These are phyloP conservation scores for Pseudonectria buxi DNA, from an alignment of 2,329 filamentous ascomycete genomes.

Conservation along the genomic window DNA sequence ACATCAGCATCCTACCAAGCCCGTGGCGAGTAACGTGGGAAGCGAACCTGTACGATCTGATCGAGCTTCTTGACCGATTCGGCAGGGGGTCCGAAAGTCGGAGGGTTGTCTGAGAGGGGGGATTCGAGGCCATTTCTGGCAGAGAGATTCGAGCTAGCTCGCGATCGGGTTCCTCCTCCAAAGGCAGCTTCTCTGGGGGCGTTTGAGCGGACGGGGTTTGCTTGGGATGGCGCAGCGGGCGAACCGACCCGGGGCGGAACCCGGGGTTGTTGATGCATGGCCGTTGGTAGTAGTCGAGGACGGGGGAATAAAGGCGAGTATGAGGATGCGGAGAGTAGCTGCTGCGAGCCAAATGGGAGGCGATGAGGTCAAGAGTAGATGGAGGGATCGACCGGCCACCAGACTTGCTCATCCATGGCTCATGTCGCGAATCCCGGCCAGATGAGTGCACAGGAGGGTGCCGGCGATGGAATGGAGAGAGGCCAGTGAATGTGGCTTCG, in stretches of 20 bases:
- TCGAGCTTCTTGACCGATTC: slow-evolving; percentile 76
- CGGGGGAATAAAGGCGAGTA: slow-evolving; percentile 1
- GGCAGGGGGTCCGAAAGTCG: slow-evolving; percentile 45
- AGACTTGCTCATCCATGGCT: slow-evolving; percentile 30
- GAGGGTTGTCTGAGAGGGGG: slow-evolving; percentile 40
- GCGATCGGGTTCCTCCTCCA: slow-evolving; percentile 30
- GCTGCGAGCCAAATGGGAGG: too few species aligned
- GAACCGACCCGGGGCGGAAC: slow-evolving; percentile 66
- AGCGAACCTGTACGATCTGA: slow-evolving; percentile 78
- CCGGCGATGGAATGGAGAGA: background rate
- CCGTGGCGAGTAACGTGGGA: background rate
- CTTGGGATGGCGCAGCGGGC: slow-evolving; percentile 63
- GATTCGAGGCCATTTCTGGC: slow-evolving; percentile 37
- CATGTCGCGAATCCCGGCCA: slow-evolving; percentile 14
- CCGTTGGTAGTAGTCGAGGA: slow-evolving; percentile 5
- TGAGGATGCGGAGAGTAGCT: background rate
- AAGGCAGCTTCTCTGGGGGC: slow-evolving; percentile 59
- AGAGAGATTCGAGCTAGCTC: slow-evolving; percentile 37
- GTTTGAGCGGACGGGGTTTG: slow-evolving; percentile 66
- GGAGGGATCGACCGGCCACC: slow-evolving; percentile 25
- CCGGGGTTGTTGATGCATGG: slow-evolving; percentile 87
- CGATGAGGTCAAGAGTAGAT: slow-evolving; percentile 22
- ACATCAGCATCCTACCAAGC: slow-evolving; percentile 8
- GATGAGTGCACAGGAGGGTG: slow-evolving; percentile 6
- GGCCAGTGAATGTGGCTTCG: background rate